A percentile compares a stretch with the other conserved stretches of the same genome.
These are phyloP conservation scores for Termitomyces sp. DNA, from an alignment of 768 basidiomycete species.

Conservation along the genomic window DNA sequence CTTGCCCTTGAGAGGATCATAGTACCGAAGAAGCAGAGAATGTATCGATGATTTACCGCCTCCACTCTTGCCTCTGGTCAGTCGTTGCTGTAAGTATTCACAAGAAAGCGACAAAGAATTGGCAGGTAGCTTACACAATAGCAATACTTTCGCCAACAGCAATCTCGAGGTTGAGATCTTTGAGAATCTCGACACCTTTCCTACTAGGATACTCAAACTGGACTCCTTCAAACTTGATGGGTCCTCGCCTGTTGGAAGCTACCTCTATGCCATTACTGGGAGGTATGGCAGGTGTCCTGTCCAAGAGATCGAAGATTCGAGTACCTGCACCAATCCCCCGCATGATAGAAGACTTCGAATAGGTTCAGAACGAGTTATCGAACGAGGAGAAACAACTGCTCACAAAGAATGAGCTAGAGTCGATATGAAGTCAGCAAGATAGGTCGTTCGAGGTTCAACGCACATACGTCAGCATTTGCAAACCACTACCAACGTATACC, in stretches of 20 bases:
- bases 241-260: constrained; percentile 50
- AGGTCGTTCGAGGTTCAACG: background rate
- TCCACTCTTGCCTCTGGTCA: constrained; percentile 72
- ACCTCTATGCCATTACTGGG: constrained; percentile 57
- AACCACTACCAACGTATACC: constrained; percentile 77
- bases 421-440: background rate
- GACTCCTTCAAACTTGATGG: constrained; percentile 77
- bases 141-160: constrained; percentile 84
- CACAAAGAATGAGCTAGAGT: constrained; percentile 44
- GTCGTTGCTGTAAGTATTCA: background rate
- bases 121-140: constrained; percentile 65
- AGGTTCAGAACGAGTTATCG: constrained; percentile 6
- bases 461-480: constrained; percentile 73
- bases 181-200: constrained; percentile 72
- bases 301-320: constrained; percentile 91
- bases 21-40: constrained; percentile 80
- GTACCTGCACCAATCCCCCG: constrained; percentile 90
- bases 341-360: constrained; percentile 81
- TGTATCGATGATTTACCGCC: constrained; percentile 93
- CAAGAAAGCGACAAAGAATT: background rate
- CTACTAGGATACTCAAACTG: constrained; percentile 89
- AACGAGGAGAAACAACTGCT: constrained; percentile 32
- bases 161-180: constrained; percentile 77
- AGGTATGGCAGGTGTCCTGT: constrained; percentile 70
- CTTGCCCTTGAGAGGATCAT: constrained; percentile 79